Percentiles rank a stretch among this genome's conserved stretches.
Conservation (phyloP, 176 grass and related monocot genomes). For the Ampelocalamus luodianensis region DNA sequence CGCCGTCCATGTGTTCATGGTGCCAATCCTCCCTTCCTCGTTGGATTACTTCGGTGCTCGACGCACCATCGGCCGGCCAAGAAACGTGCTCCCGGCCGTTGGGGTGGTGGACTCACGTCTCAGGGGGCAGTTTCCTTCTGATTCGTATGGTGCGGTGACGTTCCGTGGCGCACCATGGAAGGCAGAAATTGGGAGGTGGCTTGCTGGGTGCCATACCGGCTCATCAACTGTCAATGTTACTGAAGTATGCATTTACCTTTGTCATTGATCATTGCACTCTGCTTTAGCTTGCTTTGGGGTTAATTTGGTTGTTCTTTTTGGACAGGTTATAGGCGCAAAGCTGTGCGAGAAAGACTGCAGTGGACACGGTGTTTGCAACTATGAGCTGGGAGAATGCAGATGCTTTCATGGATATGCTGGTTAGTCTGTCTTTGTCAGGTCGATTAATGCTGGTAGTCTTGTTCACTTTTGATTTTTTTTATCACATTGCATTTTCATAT, state of each 20-base stretch:
- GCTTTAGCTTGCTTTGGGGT: constrained; percentile 6
- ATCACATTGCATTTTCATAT: background rate
- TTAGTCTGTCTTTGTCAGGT: constrained; percentile 45
- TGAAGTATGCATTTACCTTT: constrained; percentile 52
- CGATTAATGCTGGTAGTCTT: background rate
- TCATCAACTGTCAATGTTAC: constrained; percentile 53
- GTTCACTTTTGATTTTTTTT: background rate
- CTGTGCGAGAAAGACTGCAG: constrained; percentile 66
- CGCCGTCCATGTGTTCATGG: constrained; percentile 59
- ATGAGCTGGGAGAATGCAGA: constrained; percentile 81
- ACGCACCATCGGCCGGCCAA: background rate
- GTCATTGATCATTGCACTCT: background rate
- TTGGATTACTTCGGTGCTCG: constrained; percentile 52
- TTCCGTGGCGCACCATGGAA: constrained; percentile 80
- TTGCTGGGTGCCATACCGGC: constrained; percentile 58
- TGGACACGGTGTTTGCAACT: constrained; percentile 76
- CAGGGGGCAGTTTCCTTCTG: constrained; percentile 48
- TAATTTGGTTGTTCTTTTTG: constrained; percentile 35
- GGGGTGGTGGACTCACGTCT: constrained; percentile 49
- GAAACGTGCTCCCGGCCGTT: constrained; percentile 11
- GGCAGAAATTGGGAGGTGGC: constrained; percentile 74
- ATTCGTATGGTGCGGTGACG: constrained; percentile 48
- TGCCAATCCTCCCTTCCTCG: constrained; percentile 58
- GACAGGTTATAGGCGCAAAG: constrained; percentile 59
- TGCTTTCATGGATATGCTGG: constrained; percentile 97